Evolutionary conservation across 257 asterid genomes (phyloP), one percentile per base, ranked within the genome.

Genomic region (Solanum gandarillasii): DNA sequence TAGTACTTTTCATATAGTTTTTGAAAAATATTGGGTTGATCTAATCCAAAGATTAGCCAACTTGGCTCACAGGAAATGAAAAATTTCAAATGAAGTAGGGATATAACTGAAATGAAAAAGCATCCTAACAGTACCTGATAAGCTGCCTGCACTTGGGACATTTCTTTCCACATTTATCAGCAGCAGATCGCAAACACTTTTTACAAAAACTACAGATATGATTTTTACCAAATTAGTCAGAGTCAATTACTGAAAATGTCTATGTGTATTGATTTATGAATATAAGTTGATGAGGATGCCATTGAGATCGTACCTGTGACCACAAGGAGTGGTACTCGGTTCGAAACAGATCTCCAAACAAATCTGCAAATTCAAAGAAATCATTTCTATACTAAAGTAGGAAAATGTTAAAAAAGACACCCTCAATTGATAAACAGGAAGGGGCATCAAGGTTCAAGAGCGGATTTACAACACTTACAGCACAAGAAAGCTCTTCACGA

Each of bases 61-160:
- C 3, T 65, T 65, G 4, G 7, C 18, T 25, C 16, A 25, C 34
- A n/a, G 34, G 18, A 65, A 25, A 6, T n/a, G 32, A 65, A 65
- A n/a, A 10, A 0, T 65, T 3, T 3, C 34, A 25, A 10, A 25
- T 65, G 12, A 65, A 23, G 2, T 23, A 23, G 71, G 71, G 31
- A 62, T 32, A 72, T 18, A 72, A 46, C 35, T 13, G 13, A 25
- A 21, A 60, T 36, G 70, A 83, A 9, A 29, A 31, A 8, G 25
- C 25, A 71, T 32, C 78, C 78, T 32, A 71, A 71, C 25, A 12
- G 21, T 38, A 76, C 99, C 99, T 95, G 78, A 96, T 94, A 87
- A 93, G 95, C 88, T 97, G 96, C 93, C 99, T 93, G 93, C 99
- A 97, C 87, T 97, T 97, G 21, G 99, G 99, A 89, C 99, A 97